Evolutionary conservation across 306 rosid species (phyloP).

Genomic region (Vicia faba): DNA sequence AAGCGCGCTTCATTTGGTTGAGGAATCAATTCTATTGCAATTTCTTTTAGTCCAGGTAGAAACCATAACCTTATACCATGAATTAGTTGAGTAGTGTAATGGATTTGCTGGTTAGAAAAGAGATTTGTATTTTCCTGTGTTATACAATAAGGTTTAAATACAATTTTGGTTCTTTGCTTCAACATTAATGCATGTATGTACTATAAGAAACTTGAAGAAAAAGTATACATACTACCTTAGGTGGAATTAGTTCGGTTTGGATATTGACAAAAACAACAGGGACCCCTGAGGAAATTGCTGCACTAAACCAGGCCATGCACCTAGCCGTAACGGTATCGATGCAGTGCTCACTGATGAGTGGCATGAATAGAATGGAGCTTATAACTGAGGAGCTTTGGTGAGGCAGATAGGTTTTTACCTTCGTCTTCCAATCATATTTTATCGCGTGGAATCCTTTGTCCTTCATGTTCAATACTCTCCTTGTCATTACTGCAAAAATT

Average conservation of each 20-base stretch:
- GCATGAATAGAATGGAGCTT: slow-evolving; percentile 67
- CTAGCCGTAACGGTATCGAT: slow-evolving; percentile 57
- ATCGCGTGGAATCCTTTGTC: slow-evolving; percentile 50
- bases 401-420: slow-evolving; percentile 52
- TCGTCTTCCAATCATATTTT: slow-evolving; percentile 72
- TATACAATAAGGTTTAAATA: too few species aligned
- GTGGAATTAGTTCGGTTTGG: slow-evolving; percentile 66
- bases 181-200: background rate
- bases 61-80: slow-evolving; percentile 78
- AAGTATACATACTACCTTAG: slow-evolving; percentile 33
- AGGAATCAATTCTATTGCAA: slow-evolving; percentile 57
- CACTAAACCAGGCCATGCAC: slow-evolving; percentile 81
- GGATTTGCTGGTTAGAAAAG: slow-evolving; percentile 41
- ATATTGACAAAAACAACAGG: slow-evolving; percentile 80
- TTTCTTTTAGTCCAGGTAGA: slow-evolving; percentile 69
- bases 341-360: slow-evolving; percentile 47
- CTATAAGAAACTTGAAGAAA: background rate
- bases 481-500: slow-evolving; percentile 58
- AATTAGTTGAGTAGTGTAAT: slow-evolving; percentile 31
- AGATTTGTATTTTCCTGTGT: slow-evolving; percentile 43
- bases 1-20: slow-evolving; percentile 48
- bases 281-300: slow-evolving; percentile 69
- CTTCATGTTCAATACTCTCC: slow-evolving; percentile 39
- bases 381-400: slow-evolving; percentile 59
- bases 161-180: too few species aligned